Conservation (phyloP, 2,329 filamentous ascomycete species). For the Monosporascus sp. region DNA sequence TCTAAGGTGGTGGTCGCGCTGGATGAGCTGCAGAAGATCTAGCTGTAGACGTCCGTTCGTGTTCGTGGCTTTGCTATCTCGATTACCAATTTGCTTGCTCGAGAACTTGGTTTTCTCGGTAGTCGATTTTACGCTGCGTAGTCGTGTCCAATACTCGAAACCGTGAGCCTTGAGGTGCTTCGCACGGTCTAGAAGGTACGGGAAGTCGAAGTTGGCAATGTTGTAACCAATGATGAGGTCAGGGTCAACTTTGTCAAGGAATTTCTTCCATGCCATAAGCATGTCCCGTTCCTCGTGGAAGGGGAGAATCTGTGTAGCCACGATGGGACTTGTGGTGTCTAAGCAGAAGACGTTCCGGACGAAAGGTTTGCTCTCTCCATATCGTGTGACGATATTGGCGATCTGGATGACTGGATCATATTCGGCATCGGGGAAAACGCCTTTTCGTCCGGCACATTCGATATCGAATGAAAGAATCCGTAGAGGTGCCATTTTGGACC, state of each 20-base stretch:
- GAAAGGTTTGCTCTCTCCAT: conserved; percentile 94
- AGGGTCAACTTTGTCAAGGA: conserved; percentile 83
- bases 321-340: conserved; percentile 86
- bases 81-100: conserved; percentile 97
- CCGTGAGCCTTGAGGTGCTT: conserved; percentile 71
- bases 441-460: conserved; percentile 95
- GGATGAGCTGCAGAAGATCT: conserved; percentile 89
- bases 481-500: conserved; percentile 95
- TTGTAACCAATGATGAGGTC: conserved; percentile 99
- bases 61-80: conserved; percentile 90
- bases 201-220: conserved; percentile 97
- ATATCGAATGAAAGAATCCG: conserved; percentile 96
- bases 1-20: conserved; percentile 88
- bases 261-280: conserved; percentile 89
- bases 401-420: conserved; percentile 96
- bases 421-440: conserved; percentile 90
- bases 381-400: conserved; percentile 88
- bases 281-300: conserved; percentile 79
- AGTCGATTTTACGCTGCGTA: conserved; percentile 65
- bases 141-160: conserved; percentile 84
- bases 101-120: conserved; percentile 81
- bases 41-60: conserved; percentile 90
- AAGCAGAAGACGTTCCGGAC: conserved; percentile 94
- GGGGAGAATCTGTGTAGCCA: conserved; percentile 87
- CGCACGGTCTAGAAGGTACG: conserved; percentile 85